Evolutionary conservation across 2,329 filamentous ascomycete species (phyloP), one percentile per base, ranked within the genome.

Genomic region (Beauveria bassiana): DNA sequence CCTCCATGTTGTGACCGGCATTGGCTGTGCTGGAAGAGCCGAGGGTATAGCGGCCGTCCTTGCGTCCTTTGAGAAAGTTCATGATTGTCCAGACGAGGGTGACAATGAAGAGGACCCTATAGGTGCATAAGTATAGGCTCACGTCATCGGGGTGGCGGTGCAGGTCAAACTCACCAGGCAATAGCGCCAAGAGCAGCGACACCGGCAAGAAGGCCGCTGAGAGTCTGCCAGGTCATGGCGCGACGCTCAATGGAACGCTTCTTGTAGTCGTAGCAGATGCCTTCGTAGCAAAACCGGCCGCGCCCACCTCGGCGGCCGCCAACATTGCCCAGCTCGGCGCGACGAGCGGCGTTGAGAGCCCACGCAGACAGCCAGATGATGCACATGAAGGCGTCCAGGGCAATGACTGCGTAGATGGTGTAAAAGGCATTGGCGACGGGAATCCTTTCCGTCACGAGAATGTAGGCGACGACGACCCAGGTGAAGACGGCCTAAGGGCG

Each of bases 331-430:
- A 58, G 40, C 34, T 38, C 38, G 28, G 51, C 51, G 31, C 57
- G 57, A 42, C 57, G 57, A 18, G 57, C 58, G 16, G 62, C 62
- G 40, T 59, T 57, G 18, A 61, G 53, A 3, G 62, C 62, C 62
- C 62, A 76, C n/a, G 74, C 72, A 0, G 77, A 72, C 20, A 81
- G 75, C 79, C 79, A 81, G 59, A 81, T 72, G 61, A 81, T 65
- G 52, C 77, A 66, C 68, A 81, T 70, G 49, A 80, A 68, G 4
- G 67, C 71, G 51, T 81, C 78, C 24, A 81, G 70, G 16, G 69
- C 69, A 8, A 81, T 68, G 10, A 79, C 70, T 46, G 78, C 78
- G 64, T 76, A 72, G 61, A 79, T 72, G 64, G 80, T 75, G 66
- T 81, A 80, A 20, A 69, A 66, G 1, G 59, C 26, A 22, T 69